Evolutionary conservation across 306 rosid genomes (phyloP).

Genomic region (Begonia masoniana): DNA sequence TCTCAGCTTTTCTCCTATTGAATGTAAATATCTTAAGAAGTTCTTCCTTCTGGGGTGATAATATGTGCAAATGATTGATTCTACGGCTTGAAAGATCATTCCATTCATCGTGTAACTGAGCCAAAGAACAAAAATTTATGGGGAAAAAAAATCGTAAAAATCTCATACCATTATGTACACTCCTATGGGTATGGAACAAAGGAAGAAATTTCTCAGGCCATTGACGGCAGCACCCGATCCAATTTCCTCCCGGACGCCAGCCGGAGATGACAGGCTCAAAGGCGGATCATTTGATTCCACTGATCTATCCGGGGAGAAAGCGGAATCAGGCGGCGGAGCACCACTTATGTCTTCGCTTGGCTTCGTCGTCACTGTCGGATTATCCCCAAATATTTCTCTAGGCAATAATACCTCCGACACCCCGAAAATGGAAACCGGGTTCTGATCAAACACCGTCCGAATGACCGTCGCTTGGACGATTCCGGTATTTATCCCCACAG

Average conservation of each 20-base stretch:
- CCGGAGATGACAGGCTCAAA: constrained; percentile 58
- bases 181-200: constrained; percentile 56
- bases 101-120: constrained; percentile 34
- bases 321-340: constrained; percentile 43
- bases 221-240: constrained; percentile 26
- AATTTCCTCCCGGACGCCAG: constrained; percentile 42
- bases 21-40: not conserved
- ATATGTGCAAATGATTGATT: no score
- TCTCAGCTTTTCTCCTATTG: no score
- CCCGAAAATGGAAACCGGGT: constrained; percentile 88
- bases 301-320: constrained; percentile 43
- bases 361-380: constrained; percentile 21
- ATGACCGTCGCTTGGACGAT: constrained; percentile 63
- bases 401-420: constrained; percentile 80
- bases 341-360: constrained; percentile 17
- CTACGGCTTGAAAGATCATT: constrained; percentile 1
- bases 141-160: constrained; percentile 20
- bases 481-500: constrained; percentile 75
- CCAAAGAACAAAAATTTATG: constrained; percentile 19
- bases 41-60: not conserved
- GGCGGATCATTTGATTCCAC: constrained; percentile 36
- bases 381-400: constrained; percentile 60
- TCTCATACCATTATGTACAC: constrained; percentile 59
- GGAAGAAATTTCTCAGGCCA: constrained; percentile 18
- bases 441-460: constrained; percentile 85